Percentiles rank a stretch among this genome's conserved stretches.
These are phyloP conservation scores for Lepraria neglecta DNA, from an alignment of 495 filamentous ascomycete genomes.

Conservation along the genomic window DNA sequence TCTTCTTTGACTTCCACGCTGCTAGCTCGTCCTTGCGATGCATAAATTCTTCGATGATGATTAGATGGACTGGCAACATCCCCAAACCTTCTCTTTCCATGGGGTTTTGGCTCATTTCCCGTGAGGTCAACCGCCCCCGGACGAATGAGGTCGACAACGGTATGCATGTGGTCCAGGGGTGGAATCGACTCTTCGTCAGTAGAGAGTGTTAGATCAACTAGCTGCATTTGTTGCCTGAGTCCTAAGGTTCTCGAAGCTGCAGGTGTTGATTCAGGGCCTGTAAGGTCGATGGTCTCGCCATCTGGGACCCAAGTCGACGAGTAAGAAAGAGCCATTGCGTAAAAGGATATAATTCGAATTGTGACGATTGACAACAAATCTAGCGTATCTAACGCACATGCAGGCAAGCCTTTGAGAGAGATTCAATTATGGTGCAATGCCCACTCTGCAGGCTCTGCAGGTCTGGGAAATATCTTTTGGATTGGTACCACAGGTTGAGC, in stretches of 20 bases:
- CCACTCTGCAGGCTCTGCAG: no score
- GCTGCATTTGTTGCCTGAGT: not conserved
- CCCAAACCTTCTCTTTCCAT: not conserved
- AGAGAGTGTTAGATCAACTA: conserved; percentile 3
- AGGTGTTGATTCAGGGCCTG: not conserved
- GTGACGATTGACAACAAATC: not conserved
- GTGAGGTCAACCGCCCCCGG: not conserved
- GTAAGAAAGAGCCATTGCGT: not conserved
- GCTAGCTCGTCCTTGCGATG: not conserved
- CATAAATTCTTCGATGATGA: not conserved
- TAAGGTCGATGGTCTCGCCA: not conserved
- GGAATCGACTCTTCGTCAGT: not conserved
- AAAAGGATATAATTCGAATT: not conserved
- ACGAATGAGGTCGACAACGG: conserved; percentile 5
- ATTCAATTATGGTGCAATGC: no score
- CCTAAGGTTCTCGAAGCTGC: not conserved
- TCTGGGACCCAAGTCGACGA: not conserved
- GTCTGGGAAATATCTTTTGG: no score
- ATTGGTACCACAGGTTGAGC: no score
- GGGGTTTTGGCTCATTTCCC: not conserved
- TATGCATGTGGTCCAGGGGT: conserved; percentile 11
- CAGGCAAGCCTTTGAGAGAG: no score
- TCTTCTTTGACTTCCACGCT: not conserved
- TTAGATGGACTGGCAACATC: not conserved
- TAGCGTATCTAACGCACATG: no score